A percentile compares a stretch with the other conserved stretches of the same genome.
Evolutionary conservation across 352 stramenopile species (phyloP).

Genomic region (Globisporangium irregulare): DNA sequence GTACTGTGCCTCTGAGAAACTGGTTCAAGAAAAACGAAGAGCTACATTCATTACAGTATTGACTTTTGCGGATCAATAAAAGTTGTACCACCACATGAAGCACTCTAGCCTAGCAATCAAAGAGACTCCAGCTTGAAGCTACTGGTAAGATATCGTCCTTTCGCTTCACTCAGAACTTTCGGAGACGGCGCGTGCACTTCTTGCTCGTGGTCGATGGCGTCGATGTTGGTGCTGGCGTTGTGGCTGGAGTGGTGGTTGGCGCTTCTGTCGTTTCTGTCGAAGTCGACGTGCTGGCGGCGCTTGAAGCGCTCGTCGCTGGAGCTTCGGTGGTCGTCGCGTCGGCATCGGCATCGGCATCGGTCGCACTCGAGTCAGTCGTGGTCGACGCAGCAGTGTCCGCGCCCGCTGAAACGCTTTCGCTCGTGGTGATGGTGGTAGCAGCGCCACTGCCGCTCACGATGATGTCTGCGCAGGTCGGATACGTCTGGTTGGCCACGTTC

Average conservation of each 20-base stretch:
- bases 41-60: not conserved
- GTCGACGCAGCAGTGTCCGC: not conserved
- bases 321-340: not conserved
- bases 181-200: conserved; percentile 11
- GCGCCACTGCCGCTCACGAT: conserved; percentile 1
- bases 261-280: not conserved
- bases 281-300: not conserved
- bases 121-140: not conserved
- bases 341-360: not conserved
- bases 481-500: conserved; percentile 55
- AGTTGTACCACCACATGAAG: not conserved
- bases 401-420: conserved; percentile 3
- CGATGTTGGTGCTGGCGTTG: conserved; percentile 2
- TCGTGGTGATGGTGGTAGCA: conserved; percentile 20
- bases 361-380: not conserved
- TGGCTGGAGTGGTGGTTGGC: not conserved
- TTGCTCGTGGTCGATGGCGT: conserved; percentile 3
- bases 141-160: not conserved
- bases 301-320: not conserved
- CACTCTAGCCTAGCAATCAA: not conserved
- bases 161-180: not conserved
- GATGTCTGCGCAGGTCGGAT: conserved; percentile 41
- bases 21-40: not conserved
- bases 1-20: not conserved
- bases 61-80: not conserved